Evolutionary conservation across 2,329 filamentous ascomycete species (phyloP), one percentile per base, ranked within the genome.

Genomic region (Hypoxylon sp.): DNA sequence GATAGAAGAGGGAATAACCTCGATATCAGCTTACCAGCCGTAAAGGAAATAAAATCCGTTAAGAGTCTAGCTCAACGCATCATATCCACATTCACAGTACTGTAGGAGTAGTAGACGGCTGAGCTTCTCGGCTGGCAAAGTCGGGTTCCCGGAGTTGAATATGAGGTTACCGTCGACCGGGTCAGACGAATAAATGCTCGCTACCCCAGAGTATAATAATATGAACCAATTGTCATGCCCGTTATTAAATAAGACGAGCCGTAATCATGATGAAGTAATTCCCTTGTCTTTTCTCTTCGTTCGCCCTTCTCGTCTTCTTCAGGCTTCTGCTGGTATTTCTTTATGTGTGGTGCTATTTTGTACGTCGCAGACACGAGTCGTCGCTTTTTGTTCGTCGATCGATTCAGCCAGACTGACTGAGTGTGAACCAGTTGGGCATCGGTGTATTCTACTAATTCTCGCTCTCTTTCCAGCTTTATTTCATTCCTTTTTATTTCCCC

Each of bases 231-330:
- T 46, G 57, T 38, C 38, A 49, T 41, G 45, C 42, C 37, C 41
- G n/a, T 8, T 57, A 62, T 46, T 58, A 55, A 62, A 58, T 58
- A 49, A 62, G 47, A 55, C 23, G 33, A 45, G 29, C 47, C n/a
- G 38, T 35, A 42, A 21, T 38, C 24, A 21, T 38, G 49, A n/a
- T 20, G 17, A 35, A 23, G 38, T 13, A 23, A 48, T 29, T 7
- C 15, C 26, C 43, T 42, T 33, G 18, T 52, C 27, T 46, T 46
- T 24, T 37, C 29, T 48, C n/a, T n/a, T n/a, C n/a, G 49, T 41
- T 21, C 27, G 41, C 20, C 5, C 20, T 48, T 31, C 35, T 52
- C 24, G 46, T 42, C 38, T 29, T 21, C n/a, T 18, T n/a, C n/a
- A n/a, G n/a, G n/a, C n/a, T n/a, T 55, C 45, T 43, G 17, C 37